These are phyloP conservation scores for Coriolopsis trogii DNA, from an alignment of 1,284 basidiomycete genomes.

Conservation along the genomic window DNA sequence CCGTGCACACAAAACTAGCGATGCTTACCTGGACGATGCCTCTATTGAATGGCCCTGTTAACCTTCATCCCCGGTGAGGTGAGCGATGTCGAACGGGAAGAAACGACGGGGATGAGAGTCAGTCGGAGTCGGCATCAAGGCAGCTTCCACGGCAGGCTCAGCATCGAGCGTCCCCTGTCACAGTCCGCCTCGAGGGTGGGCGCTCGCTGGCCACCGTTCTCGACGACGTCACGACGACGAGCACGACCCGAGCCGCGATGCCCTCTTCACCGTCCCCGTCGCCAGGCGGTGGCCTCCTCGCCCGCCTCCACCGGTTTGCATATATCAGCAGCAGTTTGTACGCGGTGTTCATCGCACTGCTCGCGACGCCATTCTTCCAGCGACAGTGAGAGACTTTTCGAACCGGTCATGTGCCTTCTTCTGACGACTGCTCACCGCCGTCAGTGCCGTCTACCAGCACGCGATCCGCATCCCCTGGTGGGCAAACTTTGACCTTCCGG, in stretches of 20 bases:
- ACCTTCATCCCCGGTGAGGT: no score
- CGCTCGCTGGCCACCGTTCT: background rate
- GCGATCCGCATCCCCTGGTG: slow-evolving; percentile 65
- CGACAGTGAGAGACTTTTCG: slow-evolving; percentile 80
- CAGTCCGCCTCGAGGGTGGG: no score
- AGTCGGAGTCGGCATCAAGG: no score
- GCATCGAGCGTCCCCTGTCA: no score
- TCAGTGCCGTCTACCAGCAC: slow-evolving; percentile 68
- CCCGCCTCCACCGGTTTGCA: slow-evolving; percentile 38
- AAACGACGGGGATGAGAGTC: no score
- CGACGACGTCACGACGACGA: slow-evolving; percentile 1
- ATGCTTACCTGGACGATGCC: no score
- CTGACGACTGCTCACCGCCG: background rate
- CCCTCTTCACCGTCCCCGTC: background rate
- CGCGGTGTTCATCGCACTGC: slow-evolving; percentile 50
- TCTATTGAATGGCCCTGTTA: no score
- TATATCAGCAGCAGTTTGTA: slow-evolving; percentile 57
- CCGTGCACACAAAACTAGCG: background rate
- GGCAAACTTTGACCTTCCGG: slow-evolving; percentile 67
- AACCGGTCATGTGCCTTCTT: background rate
- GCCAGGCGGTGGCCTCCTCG: slow-evolving; percentile 28
- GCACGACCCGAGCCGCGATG: background rate
- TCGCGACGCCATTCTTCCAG: slow-evolving; percentile 70
- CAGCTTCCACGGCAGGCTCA: no score
- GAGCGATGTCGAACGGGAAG: no score